phyloP scores from a whole-genome alignment of 1,284 basidiomycete genomes.

The Rugosomyces carneus region DNA sequence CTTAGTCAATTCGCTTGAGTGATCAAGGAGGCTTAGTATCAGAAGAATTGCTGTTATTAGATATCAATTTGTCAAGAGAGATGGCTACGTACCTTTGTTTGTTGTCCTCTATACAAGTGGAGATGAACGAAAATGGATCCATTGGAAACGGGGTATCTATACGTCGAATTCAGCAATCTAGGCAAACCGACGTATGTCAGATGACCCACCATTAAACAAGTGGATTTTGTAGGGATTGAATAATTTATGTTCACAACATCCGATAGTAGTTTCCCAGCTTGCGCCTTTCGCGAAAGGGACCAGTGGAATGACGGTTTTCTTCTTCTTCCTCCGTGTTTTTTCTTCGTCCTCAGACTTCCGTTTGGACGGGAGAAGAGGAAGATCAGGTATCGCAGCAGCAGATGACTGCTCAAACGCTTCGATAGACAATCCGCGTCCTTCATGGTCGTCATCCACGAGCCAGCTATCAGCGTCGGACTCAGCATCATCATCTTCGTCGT shows the following conservation, averaged over 20 bases:
- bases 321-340: slow-evolving; percentile 51
- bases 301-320: slow-evolving; percentile 68
- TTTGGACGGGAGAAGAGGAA: slow-evolving; percentile 38
- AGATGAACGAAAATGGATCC: slow-evolving; percentile 73
- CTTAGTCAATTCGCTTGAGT: slow-evolving; percentile 18
- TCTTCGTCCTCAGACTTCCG: slow-evolving; percentile 46
- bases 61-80: slow-evolving; percentile 12
- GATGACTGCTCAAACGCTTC: slow-evolving; percentile 36
- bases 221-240: slow-evolving; percentile 69
- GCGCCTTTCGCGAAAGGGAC: slow-evolving; percentile 76
- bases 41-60: slow-evolving; percentile 25
- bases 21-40: slow-evolving; percentile 36
- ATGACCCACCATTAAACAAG: slow-evolving; percentile 66
- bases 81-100: slow-evolving; percentile 18
- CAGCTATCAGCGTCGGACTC: slow-evolving; percentile 74
- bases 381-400: slow-evolving; percentile 29
- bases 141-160: slow-evolving; percentile 69
- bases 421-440: slow-evolving; percentile 37
- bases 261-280: slow-evolving; percentile 62
- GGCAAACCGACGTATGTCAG: slow-evolving; percentile 3
- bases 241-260: slow-evolving; percentile 53
- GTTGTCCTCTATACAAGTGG: slow-evolving; percentile 37
- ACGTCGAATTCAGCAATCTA: not conserved
- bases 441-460: slow-evolving; percentile 75
- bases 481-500: slow-evolving; percentile 56